phyloP scores from a whole-genome alignment of 306 rosid species.

The Vigna mungo region DNA sequence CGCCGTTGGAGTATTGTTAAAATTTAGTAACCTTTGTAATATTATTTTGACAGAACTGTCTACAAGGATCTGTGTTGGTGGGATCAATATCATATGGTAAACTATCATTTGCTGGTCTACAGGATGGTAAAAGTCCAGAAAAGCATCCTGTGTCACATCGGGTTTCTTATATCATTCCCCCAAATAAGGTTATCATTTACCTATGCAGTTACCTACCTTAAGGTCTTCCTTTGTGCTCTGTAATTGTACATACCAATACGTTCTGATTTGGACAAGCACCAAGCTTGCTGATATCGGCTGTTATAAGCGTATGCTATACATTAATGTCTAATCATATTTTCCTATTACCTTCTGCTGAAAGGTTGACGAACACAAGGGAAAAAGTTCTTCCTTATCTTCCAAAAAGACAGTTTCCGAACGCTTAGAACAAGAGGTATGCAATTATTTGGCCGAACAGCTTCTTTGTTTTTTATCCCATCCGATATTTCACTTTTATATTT shows the following conservation, averaged over 20 bases:
- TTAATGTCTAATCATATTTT: slow-evolving; percentile 36
- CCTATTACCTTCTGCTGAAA: slow-evolving; percentile 46
- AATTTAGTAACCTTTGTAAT: slow-evolving; percentile 31
- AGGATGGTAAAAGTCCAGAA: slow-evolving; percentile 63
- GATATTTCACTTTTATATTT: neutral
- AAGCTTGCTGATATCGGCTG: slow-evolving; percentile 37
- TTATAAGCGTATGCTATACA: slow-evolving; percentile 16
- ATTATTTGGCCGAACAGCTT: slow-evolving; percentile 25
- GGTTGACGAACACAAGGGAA: slow-evolving; percentile 85
- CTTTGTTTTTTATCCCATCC: neutral
- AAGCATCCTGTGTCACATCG: slow-evolving; percentile 77
- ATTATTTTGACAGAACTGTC: slow-evolving; percentile 65
- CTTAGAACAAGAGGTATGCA: slow-evolving; percentile 81
- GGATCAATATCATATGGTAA: slow-evolving; percentile 93
- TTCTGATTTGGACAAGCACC: slow-evolving; percentile 28
- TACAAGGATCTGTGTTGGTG: slow-evolving; percentile 80
- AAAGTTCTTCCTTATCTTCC: slow-evolving; percentile 61
- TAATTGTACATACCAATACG: neutral
- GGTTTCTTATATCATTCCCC: slow-evolving; percentile 84
- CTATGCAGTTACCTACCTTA: slow-evolving; percentile 22
- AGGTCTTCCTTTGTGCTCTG: slow-evolving; percentile 33
- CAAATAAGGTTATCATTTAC: slow-evolving; percentile 72
- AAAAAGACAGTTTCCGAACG: slow-evolving; percentile 79
- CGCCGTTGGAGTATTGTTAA: slow-evolving; percentile 9
- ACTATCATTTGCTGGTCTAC: slow-evolving; percentile 55